These are phyloP conservation scores for Fusarium caatingaense DNA, from an alignment of 2,329 filamentous ascomycete genomes.

Conservation along the genomic window DNA sequence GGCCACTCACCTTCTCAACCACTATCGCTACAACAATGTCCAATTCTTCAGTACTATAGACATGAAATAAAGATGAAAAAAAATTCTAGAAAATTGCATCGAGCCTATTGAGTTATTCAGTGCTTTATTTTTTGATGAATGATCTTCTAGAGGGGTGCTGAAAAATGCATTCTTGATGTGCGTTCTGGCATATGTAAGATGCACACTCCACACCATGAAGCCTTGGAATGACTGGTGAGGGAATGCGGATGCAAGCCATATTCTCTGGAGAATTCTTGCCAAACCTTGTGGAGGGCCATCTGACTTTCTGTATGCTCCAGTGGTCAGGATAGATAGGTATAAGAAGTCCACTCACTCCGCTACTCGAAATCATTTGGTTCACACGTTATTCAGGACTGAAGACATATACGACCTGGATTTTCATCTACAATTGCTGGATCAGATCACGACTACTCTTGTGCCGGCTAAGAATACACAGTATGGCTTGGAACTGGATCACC, in stretches of 20 bases:
- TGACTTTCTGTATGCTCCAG: conserved; percentile 19
- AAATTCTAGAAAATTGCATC: not conserved
- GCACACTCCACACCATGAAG: conserved; percentile 37
- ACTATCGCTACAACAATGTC: not conserved
- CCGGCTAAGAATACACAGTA: not conserved
- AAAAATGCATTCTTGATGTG: conserved; percentile 29
- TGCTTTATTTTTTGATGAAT: not conserved
- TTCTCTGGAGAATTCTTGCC: conserved; percentile 37
- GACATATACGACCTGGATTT: too few relatives aligned
- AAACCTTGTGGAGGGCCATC: conserved; percentile 32
- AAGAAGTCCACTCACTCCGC: conserved; percentile 21
- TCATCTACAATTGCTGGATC: not conserved
- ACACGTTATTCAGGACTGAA: not conserved
- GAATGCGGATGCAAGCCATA: conserved; percentile 42
- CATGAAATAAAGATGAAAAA: not conserved
- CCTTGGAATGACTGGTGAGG: conserved; percentile 36
- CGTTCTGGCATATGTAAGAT: conserved; percentile 28
- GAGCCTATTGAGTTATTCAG: not conserved
- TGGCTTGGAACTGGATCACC: not conserved
- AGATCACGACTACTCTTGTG: not conserved
- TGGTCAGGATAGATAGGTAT: conserved; percentile 14
- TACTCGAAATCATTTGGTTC: not conserved
- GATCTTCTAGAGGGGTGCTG: conserved; percentile 22
- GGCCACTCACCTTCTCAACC: not conserved
- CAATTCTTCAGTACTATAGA: not conserved